Evolutionary conservation across 2,329 filamentous ascomycete species (phyloP).

Genomic region (Trichophyton simii): DNA sequence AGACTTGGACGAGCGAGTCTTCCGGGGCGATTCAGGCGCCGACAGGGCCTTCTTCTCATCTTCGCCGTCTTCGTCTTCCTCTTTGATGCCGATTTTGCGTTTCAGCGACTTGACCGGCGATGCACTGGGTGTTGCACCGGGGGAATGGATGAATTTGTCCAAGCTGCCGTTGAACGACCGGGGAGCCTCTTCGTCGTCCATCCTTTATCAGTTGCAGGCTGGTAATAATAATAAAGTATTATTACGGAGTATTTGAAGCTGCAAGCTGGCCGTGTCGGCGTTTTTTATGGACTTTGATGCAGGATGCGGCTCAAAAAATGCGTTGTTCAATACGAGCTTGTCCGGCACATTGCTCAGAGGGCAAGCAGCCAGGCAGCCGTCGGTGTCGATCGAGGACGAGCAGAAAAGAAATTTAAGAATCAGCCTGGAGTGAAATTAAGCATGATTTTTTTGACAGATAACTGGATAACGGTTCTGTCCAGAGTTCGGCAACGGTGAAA

Average conservation of each 20-base stretch:
- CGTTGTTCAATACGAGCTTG: not conserved
- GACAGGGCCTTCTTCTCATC: not conserved
- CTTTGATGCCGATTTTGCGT: conserved; percentile 8
- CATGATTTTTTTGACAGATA: not conserved
- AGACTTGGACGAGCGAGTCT: not conserved
- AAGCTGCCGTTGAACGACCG: conserved; percentile 24
- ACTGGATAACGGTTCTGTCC: not conserved
- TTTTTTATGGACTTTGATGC: not conserved
- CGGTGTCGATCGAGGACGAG: not conserved
- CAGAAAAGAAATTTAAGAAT: not conserved
- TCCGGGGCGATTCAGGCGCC: conserved; percentile 6
- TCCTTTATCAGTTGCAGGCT: not conserved
- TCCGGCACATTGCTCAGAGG: not conserved
- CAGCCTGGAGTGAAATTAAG: no score
- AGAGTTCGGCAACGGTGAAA: not conserved
- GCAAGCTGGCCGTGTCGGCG: not conserved
- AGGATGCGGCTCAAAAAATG: not conserved
- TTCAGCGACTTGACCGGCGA: conserved; percentile 8
- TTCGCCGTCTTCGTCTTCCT: not conserved
- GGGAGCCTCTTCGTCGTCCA: conserved; percentile 16
- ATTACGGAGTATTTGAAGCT: not conserved
- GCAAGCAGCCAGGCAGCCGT: not conserved
- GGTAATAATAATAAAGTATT: not conserved
- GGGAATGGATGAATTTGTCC: conserved; percentile 23
- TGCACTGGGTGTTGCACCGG: conserved; percentile 7